phyloP scores from a whole-genome alignment of 1,139 yeast species.

The Yamadazyma aaseri region DNA sequence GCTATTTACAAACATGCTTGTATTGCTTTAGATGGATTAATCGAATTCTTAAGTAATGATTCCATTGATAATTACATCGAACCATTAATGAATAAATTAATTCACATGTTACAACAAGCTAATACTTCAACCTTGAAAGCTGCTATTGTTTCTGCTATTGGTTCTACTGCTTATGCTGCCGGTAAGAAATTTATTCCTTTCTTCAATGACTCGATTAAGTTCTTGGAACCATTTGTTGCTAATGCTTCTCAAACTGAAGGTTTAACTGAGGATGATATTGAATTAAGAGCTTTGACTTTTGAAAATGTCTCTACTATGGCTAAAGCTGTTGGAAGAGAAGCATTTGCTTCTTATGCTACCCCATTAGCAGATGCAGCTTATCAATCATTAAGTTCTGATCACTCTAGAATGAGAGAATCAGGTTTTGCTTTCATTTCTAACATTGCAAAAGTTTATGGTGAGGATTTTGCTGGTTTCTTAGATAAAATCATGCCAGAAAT shows the following conservation, averaged over 20 bases:
- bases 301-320: slow-evolving; percentile 96
- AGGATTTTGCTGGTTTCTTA: slow-evolving; percentile 84
- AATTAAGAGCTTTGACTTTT: slow-evolving; percentile 85
- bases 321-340: slow-evolving; percentile 90
- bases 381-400: slow-evolving; percentile 71
- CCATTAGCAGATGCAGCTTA: slow-evolving; percentile 90
- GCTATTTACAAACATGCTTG: slow-evolving; percentile 91
- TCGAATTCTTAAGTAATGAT: slow-evolving; percentile 88
- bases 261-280: slow-evolving; percentile 74
- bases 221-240: slow-evolving; percentile 74
- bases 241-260: slow-evolving; percentile 67
- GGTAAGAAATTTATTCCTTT: slow-evolving; percentile 86
- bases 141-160: slow-evolving; percentile 92
- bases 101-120: slow-evolving; percentile 73
- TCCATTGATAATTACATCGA: slow-evolving; percentile 80
- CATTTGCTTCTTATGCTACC: slow-evolving; percentile 81
- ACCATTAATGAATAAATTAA: slow-evolving; percentile 85
- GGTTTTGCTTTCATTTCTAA: slow-evolving; percentile 94
- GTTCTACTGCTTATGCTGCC: slow-evolving; percentile 94
- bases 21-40: slow-evolving; percentile 83
- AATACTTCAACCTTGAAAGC: slow-evolving; percentile 71
- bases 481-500: slow-evolving; percentile 81
- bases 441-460: slow-evolving; percentile 92
- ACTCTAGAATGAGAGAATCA: slow-evolving; percentile 87
- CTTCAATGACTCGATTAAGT: slow-evolving; percentile 76